A percentile compares a stretch with the other conserved stretches of the same genome.
Evolutionary conservation across 1,139 yeast species (phyloP).

Genomic region (Scheffersomyces illinoinensis): DNA sequence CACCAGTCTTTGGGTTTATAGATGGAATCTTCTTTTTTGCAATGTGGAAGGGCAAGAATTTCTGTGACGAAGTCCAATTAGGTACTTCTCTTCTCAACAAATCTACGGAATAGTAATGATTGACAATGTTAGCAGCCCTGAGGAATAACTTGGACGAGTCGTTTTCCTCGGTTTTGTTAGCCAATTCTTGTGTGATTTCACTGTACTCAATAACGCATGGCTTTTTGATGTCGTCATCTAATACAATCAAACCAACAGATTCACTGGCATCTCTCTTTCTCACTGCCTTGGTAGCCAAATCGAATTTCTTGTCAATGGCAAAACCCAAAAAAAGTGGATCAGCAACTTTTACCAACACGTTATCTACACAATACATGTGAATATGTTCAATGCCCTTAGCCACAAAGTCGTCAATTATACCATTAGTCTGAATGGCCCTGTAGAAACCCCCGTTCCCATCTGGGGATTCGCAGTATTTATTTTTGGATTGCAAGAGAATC

Average conservation of each 20-base stretch:
- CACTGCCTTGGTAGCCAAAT: conserved; percentile 92
- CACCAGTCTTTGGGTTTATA: conserved; percentile 49
- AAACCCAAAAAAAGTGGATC: conserved; percentile 93
- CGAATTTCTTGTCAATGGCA: conserved; percentile 63
- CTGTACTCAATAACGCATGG: conserved; percentile 97
- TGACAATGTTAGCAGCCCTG: conserved; percentile 96
- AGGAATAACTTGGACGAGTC: conserved; percentile 60
- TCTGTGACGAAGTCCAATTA: conserved; percentile 67
- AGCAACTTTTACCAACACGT: conserved; percentile 87
- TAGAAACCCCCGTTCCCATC: conserved; percentile 99
- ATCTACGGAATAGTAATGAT: conserved; percentile 87
- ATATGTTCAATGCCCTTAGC: conserved; percentile 79
- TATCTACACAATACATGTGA: conserved; percentile 97
- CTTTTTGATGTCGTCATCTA: conserved; percentile 54
- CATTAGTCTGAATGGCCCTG: conserved; percentile 70
- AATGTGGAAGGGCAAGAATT: conserved; percentile 83
- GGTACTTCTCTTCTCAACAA: conserved; percentile 62
- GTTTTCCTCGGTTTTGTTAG: conserved; percentile 54
- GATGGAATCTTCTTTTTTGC: conserved; percentile 87
- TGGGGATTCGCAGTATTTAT: conserved; percentile 77
- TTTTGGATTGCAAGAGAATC: conserved; percentile 60
- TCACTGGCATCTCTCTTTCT: conserved; percentile 88
- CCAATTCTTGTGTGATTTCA: conserved; percentile 77
- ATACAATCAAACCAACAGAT: conserved; percentile 88
- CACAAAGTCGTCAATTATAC: conserved; percentile 67